These are phyloP conservation scores for Xylaria sp. DNA, from an alignment of 2,329 filamentous ascomycete species.

Conservation along the genomic window DNA sequence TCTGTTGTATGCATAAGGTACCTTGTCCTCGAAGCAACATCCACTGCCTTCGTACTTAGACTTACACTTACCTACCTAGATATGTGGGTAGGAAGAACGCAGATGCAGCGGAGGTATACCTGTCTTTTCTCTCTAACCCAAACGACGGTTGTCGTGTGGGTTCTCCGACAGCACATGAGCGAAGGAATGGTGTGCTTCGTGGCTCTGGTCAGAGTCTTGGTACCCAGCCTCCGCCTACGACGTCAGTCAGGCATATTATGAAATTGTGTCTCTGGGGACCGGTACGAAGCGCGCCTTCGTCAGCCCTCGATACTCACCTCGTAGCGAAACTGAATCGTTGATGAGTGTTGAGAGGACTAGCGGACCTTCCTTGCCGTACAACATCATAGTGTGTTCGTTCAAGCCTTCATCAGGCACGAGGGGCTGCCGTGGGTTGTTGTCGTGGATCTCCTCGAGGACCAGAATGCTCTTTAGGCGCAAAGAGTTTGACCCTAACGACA, in stretches of 20 bases:
- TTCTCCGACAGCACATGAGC: neutral
- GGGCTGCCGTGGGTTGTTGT: slow-evolving; percentile 57
- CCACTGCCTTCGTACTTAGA: too few species aligned
- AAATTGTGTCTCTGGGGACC: too few species aligned
- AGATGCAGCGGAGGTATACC: neutral
- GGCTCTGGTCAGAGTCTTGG: neutral
- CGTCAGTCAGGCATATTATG: neutral
- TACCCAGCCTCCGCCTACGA: neutral
- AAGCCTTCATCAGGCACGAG: slow-evolving; percentile 60
- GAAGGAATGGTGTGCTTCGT: neutral
- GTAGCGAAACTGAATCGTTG: neutral
- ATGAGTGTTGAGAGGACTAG: slow-evolving; percentile 42
- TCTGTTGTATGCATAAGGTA: neutral
- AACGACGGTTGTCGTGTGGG: too few species aligned
- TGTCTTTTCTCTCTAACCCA: too few species aligned
- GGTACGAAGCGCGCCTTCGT: slow-evolving; percentile 48
- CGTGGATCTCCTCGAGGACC: slow-evolving; percentile 55
- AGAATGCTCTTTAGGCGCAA: slow-evolving; percentile 58
- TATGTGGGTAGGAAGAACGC: neutral
- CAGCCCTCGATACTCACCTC: slow-evolving; percentile 14
- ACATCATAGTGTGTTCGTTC: slow-evolving; percentile 56
- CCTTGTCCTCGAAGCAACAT: neutral
- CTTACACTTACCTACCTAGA: too few species aligned
- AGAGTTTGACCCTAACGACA: slow-evolving; percentile 57
- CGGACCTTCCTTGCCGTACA: slow-evolving; percentile 48